A percentile compares a stretch with the other conserved stretches of the same genome.
Conservation (phyloP, 2,329 filamentous ascomycete genomes). For the Parasarocladium wereldwijsianum region DNA sequence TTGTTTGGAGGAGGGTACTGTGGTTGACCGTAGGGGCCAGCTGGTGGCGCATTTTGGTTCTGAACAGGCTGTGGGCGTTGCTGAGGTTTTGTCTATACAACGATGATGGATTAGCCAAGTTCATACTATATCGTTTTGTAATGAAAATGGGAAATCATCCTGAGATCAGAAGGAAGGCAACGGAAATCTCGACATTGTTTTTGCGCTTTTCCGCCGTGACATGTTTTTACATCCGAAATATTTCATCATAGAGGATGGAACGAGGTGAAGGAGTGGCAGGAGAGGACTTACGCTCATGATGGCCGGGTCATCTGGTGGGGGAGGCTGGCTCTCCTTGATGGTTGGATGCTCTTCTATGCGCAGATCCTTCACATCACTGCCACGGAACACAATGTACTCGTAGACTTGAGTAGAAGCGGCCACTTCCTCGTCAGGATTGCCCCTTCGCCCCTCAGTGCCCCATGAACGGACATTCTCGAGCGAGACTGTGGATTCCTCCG, state of each 20-base stretch:
- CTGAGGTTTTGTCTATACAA: not conserved
- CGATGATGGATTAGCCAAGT: too few species aligned
- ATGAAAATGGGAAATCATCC: conserved; percentile 5
- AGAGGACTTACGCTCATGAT: conserved; percentile 83
- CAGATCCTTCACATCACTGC: conserved; percentile 96
- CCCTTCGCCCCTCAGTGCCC: conserved; percentile 82
- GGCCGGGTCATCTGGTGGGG: conserved; percentile 81
- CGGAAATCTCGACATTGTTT: conserved; percentile 96
- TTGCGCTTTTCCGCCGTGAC: conserved; percentile 82
- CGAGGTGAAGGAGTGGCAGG: conserved; percentile 6
- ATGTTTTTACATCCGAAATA: conserved; percentile 93
- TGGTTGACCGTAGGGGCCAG: conserved; percentile 23
- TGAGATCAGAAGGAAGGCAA: conserved; percentile 98
- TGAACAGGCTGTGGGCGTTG: conserved; percentile 7
- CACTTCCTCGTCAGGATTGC: conserved; percentile 67
- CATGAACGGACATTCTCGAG: conserved; percentile 92
- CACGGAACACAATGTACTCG: conserved; percentile 97
- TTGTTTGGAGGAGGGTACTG: conserved; percentile 28
- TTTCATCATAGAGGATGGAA: conserved; percentile 61
- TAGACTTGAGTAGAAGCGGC: conserved; percentile 76
- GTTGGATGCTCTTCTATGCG: conserved; percentile 75
- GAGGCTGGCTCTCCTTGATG: conserved; percentile 59
- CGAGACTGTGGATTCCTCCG: conserved; percentile 89
- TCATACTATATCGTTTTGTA: too few species aligned
- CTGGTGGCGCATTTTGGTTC: conserved; percentile 11